These are phyloP conservation scores for Phytophthora ramorum DNA, from an alignment of 352 stramenopile genomes.

Conservation along the genomic window DNA sequence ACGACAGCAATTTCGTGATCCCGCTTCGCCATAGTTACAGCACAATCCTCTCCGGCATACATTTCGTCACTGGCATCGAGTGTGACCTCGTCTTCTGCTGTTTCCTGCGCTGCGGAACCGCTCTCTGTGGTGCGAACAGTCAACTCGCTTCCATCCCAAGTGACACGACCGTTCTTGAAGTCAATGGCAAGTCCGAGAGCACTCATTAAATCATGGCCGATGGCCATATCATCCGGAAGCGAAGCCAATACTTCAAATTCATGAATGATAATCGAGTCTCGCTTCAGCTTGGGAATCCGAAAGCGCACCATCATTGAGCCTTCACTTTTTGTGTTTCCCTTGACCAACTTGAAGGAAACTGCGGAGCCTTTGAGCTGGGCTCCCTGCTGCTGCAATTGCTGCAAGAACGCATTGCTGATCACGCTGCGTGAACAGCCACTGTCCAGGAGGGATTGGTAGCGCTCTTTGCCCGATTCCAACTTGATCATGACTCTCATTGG, in stretches of 20 bases:
- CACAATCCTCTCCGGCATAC: background rate
- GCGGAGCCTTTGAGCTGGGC: background rate
- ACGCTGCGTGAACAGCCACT: conserved; percentile 10
- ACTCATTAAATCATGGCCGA: conserved; percentile 4
- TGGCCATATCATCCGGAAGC: background rate
- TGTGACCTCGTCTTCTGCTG: background rate
- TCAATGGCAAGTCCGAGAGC: conserved; percentile 6
- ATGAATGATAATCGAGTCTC: conserved; percentile 16
- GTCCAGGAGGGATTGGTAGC: conserved; percentile 3
- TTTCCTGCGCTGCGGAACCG: background rate
- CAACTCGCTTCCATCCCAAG: background rate
- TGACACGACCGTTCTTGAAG: background rate
- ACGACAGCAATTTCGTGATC: too few species aligned
- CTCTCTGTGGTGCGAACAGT: background rate
- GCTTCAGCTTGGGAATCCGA: conserved; percentile 5
- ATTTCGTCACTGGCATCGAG: background rate
- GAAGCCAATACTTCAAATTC: conserved; percentile 6
- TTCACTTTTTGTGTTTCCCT: background rate
- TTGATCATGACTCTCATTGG: conserved; percentile 9
- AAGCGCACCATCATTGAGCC: conserved; percentile 4
- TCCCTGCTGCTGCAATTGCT: background rate
- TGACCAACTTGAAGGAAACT: conserved; percentile 10
- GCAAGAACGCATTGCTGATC: conserved; percentile 8
- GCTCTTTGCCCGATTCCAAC: conserved; percentile 4
- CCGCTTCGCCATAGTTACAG: too few species aligned